Evolutionary conservation across 2,329 filamentous ascomycete species (phyloP), one percentile per base, ranked within the genome.

Genomic region (Ophiocordyceps camponoti-leonardi): DNA sequence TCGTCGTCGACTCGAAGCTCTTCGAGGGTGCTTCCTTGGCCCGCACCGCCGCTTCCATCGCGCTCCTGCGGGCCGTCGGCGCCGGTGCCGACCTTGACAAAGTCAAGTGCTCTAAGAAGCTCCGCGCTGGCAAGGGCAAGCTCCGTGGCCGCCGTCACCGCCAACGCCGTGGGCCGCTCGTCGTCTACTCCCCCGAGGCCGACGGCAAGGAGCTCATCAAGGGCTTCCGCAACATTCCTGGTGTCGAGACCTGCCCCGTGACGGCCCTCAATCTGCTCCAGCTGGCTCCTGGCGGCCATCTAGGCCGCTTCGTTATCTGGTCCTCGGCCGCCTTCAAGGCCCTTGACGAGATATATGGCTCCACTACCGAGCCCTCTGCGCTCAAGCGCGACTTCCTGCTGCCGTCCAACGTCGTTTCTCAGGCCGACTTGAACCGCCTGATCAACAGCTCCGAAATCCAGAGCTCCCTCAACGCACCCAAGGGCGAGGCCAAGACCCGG

Each of bases 371-470:
- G 67, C 79, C 90, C 57, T 90, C 88, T 43, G 81, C 83, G 53
- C 81, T 94, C 64, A 98, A 98, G 87, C 93, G 92, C 76, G 90
- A 98, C 79, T 98, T 92, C 84, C 78, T 94, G 62, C 81, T 98
- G 57, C 92, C 92, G 55, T 83, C 83, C 62, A 88, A 90, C 75
- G 68, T 93, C 58, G 85, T 98, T 66, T 77, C 83, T 62, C 90
- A 98, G 78, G 80, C 92, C 65, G 92, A 98, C 64, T 81, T 98
- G 60, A 80, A 79, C 72, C 92, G 93, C 71, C 79, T 98, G 64
- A 98, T 98, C 83, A 98, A 98, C 86, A 90, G 83, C 63, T 87
- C 86, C 62, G 92, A 98, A 75, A 83, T 96, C 68, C 92, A 98
- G 82, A 85, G 82, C 69, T 90, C 94, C 49, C 80, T 98, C 62